phyloP scores from a whole-genome alignment of 2,329 filamentous ascomycete genomes.

The Pseudonectria foliicola region DNA sequence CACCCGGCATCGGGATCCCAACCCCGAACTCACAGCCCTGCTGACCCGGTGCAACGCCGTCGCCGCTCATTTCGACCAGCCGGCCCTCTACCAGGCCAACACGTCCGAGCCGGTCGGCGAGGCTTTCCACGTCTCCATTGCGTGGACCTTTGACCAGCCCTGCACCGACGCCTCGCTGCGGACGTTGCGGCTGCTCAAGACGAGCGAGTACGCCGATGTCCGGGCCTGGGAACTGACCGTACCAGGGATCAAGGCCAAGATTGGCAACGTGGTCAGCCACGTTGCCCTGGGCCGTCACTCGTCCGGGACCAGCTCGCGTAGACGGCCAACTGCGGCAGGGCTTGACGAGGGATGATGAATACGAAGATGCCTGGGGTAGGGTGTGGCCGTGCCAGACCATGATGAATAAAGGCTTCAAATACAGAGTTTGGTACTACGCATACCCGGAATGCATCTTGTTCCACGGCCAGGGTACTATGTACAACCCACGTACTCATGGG shows the following conservation, averaged over 20 bases:
- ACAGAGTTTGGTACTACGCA: too few relatives aligned
- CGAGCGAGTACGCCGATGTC: constrained; percentile 23
- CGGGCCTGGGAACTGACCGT: constrained; percentile 44
- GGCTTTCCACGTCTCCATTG: constrained; percentile 83
- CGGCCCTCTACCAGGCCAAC: constrained; percentile 55
- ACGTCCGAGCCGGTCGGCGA: constrained; percentile 16
- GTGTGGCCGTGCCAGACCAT: too few relatives aligned
- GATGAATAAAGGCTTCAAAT: too few relatives aligned
- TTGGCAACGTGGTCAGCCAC: constrained; percentile 61
- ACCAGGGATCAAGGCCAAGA: constrained; percentile 62
- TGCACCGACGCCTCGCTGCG: constrained; percentile 29
- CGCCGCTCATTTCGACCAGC: constrained; percentile 55
- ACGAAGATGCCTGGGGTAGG: too few relatives aligned
- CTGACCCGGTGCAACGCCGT: constrained; percentile 60
- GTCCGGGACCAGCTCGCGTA: constrained; percentile 3
- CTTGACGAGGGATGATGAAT: too few relatives aligned
- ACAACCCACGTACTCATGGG: too few relatives aligned
- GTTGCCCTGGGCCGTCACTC: constrained; percentile 29
- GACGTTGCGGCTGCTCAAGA: constrained; percentile 18
- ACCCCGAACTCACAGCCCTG: constrained; percentile 53
- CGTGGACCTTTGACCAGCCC: constrained; percentile 64
- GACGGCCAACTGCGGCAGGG: too few relatives aligned
- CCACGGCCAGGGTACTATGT: too few relatives aligned
- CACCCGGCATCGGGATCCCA: constrained; percentile 31
- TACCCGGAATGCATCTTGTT: too few relatives aligned